A percentile compares a stretch with the other conserved stretches of the same genome.
Evolutionary conservation across 805 yeast genomes (phyloP).

Genomic region (Teunomyces cretensis): DNA sequence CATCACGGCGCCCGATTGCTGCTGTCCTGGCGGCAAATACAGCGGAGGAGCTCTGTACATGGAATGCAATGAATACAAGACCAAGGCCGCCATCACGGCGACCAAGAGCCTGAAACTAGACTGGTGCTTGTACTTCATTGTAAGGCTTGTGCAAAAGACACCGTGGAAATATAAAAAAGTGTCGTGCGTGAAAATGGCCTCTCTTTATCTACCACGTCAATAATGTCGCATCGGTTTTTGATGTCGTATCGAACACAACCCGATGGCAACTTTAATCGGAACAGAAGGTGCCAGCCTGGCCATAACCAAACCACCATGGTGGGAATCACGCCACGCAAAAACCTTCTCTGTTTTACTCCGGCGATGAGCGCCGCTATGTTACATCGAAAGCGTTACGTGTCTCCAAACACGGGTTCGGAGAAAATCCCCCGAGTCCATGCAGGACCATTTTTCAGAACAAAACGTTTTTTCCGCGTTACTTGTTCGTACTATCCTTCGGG

Average conservation of each 20-base stretch:
- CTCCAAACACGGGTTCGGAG: too few relatives aligned
- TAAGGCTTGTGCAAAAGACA: background rate
- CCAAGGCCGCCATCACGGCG: conserved; percentile 1
- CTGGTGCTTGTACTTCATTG: conserved; percentile 1
- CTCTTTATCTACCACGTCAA: conserved; percentile 1
- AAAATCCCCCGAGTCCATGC: background rate
- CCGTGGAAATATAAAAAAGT: background rate
- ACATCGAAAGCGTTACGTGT: too few relatives aligned
- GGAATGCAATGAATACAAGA: background rate
- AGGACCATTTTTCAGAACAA: background rate
- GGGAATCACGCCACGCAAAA: too few relatives aligned
- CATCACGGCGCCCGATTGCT: background rate
- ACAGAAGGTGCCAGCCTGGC: too few relatives aligned
- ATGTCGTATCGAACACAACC: too few relatives aligned
- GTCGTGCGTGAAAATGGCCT: background rate
- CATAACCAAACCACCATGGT: too few relatives aligned
- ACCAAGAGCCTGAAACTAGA: background rate
- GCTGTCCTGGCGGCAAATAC: background rate
- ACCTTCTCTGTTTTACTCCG: too few relatives aligned
- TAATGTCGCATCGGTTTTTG: background rate
- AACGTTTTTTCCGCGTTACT: background rate
- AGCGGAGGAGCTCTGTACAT: background rate
- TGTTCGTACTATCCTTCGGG: conserved; percentile 43
- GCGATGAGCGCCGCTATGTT: too few relatives aligned
- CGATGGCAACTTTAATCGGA: too few relatives aligned